These are phyloP conservation scores for Suillus decipiens DNA, from an alignment of 768 basidiomycete genomes.

Conservation along the genomic window DNA sequence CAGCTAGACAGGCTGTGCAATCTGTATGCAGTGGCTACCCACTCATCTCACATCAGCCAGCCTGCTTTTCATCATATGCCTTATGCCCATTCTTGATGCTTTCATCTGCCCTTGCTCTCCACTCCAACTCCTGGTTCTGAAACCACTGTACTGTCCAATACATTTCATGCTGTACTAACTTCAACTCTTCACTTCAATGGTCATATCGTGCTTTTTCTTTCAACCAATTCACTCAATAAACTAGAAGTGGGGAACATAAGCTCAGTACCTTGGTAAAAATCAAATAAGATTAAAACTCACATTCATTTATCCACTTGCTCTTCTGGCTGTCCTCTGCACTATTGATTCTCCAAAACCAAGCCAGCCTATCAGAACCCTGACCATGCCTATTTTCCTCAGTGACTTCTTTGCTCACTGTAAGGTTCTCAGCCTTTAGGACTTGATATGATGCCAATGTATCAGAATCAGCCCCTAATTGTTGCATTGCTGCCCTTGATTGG, in stretches of 20 bases:
- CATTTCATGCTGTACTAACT: slow-evolving; percentile 21
- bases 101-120: not conserved
- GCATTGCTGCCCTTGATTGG: not conserved
- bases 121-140: not conserved
- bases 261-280: not conserved
- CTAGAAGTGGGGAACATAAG: not conserved
- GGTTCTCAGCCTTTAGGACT: slow-evolving; percentile 2
- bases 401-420: slow-evolving; percentile 12
- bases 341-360: slow-evolving; percentile 8
- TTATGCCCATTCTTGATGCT: not conserved
- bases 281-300: not conserved
- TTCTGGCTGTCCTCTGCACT: not conserved
- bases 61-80: not conserved
- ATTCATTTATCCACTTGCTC: slow-evolving; percentile 2
- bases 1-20: no score
- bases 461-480: not conserved
- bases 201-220: slow-evolving; percentile 18
- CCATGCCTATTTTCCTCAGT: slow-evolving; percentile 16
- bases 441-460: not conserved
- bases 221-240: slow-evolving; percentile 10
- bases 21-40: no score
- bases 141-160: slow-evolving; percentile 20
- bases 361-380: slow-evolving; percentile 9
- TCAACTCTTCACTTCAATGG: slow-evolving; percentile 23
- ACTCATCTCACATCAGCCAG: no score